Evolutionary conservation across 2,329 filamentous ascomycete genomes (phyloP).

Genomic region (Sporothrix brasiliensis): DNA sequence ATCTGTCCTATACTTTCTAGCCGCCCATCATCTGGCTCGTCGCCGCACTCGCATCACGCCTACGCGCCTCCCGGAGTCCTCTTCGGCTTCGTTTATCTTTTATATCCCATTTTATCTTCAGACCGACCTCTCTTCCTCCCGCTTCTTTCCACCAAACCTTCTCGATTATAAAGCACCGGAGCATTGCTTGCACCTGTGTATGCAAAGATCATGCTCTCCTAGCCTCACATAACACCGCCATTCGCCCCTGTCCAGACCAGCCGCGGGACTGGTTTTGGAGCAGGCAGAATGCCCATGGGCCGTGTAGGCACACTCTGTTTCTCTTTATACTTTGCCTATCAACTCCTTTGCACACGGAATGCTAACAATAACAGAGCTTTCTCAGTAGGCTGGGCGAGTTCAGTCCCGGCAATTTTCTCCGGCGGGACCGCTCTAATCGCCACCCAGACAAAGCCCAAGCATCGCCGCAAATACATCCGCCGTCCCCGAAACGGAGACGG

Average conservation of each 20-base stretch:
- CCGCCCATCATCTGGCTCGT: neutral
- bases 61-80: neutral
- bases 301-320: neutral
- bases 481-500: conserved; percentile 27
- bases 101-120: neutral
- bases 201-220: conserved; percentile 19
- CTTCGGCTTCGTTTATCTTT: neutral
- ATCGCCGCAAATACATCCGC: conserved; percentile 1
- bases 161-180: neutral
- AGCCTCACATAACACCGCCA: neutral
- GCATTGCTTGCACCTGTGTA: neutral
- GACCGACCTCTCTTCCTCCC: neutral
- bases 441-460: neutral
- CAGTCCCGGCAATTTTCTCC: conserved; percentile 22
- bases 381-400: conserved; percentile 13
- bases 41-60: neutral
- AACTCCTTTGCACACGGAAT: neutral
- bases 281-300: conserved; percentile 16
- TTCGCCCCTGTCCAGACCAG: conserved; percentile 15
- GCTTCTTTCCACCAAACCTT: too few relatives aligned
- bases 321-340: neutral
- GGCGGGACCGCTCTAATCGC: neutral
- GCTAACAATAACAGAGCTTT: neutral
- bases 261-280: conserved; percentile 18
- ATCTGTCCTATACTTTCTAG: neutral